Evolutionary conservation across 2,329 filamentous ascomycete species (phyloP).

Genomic region (Penicillium palitans): DNA sequence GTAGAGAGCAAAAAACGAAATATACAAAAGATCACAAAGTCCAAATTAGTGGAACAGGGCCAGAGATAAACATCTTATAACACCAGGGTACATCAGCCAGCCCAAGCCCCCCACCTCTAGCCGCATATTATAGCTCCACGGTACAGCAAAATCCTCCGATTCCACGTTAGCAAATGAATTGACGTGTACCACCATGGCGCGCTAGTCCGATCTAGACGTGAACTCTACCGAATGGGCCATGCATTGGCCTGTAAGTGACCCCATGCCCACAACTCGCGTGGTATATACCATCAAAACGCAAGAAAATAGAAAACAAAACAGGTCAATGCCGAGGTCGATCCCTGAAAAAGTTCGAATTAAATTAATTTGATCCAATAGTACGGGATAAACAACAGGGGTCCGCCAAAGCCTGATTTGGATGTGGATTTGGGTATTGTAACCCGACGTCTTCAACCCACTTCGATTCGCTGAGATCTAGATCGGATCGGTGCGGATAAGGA

Average conservation of each 20-base stretch:
- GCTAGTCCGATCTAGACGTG: slow-evolving; percentile 13
- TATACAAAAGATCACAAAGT: not conserved
- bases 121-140: not conserved
- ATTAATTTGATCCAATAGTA: slow-evolving; percentile 17
- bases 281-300: not conserved
- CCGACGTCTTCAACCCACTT: slow-evolving; percentile 10
- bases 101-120: not conserved
- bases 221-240: slow-evolving; percentile 8
- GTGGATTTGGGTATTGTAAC: slow-evolving; percentile 11
- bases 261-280: slow-evolving; percentile 11
- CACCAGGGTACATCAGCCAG: not conserved
- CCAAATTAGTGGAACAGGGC: not conserved
- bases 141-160: not conserved
- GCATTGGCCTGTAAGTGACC: not conserved
- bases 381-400: not conserved
- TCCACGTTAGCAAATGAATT: slow-evolving; percentile 3
- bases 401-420: not conserved
- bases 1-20: not conserved
- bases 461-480: slow-evolving; percentile 21
- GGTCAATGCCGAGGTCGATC: not conserved
- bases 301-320: not conserved
- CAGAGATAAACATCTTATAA: slow-evolving; percentile 8
- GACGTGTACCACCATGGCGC: slow-evolving; percentile 6
- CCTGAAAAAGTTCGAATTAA: slow-evolving; percentile 14
- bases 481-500: slow-evolving; percentile 20